A percentile compares a stretch with the other conserved stretches of the same genome.
Evolutionary conservation across 306 rosid species (phyloP).

Genomic region (Benincasa hispida): DNA sequence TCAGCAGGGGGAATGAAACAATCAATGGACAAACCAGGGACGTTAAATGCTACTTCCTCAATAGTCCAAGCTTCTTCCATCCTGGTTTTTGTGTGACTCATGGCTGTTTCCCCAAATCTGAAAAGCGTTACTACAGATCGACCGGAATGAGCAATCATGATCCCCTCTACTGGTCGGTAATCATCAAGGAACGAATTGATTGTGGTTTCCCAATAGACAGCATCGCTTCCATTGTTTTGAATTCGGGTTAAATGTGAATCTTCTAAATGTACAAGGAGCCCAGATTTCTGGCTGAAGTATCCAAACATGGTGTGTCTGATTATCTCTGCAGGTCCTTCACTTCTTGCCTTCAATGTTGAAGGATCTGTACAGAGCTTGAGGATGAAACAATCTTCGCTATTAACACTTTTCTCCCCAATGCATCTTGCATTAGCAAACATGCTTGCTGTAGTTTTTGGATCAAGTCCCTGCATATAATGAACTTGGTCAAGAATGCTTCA

Average conservation of each 20-base stretch:
- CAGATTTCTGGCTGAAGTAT: conserved; percentile 98
- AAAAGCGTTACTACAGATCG: conserved; percentile 93
- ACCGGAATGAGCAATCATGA: conserved; percentile 92
- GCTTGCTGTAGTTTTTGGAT: conserved; percentile 92
- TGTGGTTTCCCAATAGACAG: conserved; percentile 98
- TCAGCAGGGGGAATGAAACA: conserved; percentile 98
- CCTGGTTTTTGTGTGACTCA: conserved; percentile 95
- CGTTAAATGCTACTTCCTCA: conserved; percentile 94
- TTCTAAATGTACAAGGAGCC: conserved; percentile 87
- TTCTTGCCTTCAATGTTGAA: conserved; percentile 75
- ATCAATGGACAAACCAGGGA: conserved; percentile 86
- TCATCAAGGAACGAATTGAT: conserved; percentile 91
- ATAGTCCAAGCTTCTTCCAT: conserved; percentile 99
- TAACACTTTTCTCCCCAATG: conserved; percentile 90
- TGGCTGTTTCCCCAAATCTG: conserved; percentile 97
- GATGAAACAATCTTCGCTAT: conserved; percentile 90
- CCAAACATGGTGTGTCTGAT: conserved; percentile 93
- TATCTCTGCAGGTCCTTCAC: conserved; percentile 98
- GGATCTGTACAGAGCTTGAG: conserved; percentile 95
- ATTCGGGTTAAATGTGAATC: conserved; percentile 98
- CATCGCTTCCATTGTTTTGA: conserved; percentile 94
- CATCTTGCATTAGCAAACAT: conserved; percentile 90
- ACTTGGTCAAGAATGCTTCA: not conserved
- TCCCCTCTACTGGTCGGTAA: conserved; percentile 79
- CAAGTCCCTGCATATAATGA: conserved; percentile 51